Conservation (phyloP, 495 filamentous ascomycete genomes). For the Penicillium salamii region DNA sequence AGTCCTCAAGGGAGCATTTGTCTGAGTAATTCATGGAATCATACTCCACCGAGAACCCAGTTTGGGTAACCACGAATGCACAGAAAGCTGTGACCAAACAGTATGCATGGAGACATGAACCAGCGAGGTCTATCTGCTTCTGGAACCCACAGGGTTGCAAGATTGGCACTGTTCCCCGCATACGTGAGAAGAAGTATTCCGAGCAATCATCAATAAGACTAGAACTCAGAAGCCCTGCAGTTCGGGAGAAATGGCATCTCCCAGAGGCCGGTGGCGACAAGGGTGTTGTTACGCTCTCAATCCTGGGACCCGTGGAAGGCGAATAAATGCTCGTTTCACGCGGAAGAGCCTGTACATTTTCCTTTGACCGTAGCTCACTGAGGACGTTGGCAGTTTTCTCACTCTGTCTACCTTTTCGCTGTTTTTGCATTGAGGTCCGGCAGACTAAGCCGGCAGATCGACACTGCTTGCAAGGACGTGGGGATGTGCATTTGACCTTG, state of each 20-base stretch:
- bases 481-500: conserved; percentile 67
- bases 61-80: conserved; percentile 75
- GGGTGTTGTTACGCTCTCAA: not conserved
- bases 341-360: conserved; percentile 55
- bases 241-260: conserved; percentile 8
- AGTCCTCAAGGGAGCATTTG: conserved; percentile 32
- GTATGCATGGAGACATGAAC: conserved; percentile 66
- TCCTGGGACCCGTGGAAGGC: not conserved
- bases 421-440: conserved; percentile 79
- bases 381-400: conserved; percentile 81
- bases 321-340: conserved; percentile 3
- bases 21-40: conserved; percentile 21
- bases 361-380: conserved; percentile 66
- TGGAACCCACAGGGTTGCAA: conserved; percentile 61
- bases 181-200: conserved; percentile 73
- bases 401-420: conserved; percentile 85
- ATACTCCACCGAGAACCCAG: conserved; percentile 11
- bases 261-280: conserved; percentile 33
- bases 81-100: conserved; percentile 71
- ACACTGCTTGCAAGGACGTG: conserved; percentile 64
- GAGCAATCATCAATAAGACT: conserved; percentile 65
- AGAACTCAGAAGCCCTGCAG: conserved; percentile 53
- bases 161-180: conserved; percentile 75
- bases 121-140: conserved; percentile 53
- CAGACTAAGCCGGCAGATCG: conserved; percentile 63